These are phyloP conservation scores for Sphaceloma murrayae DNA, from an alignment of 2,329 filamentous ascomycete genomes.

Conservation along the genomic window DNA sequence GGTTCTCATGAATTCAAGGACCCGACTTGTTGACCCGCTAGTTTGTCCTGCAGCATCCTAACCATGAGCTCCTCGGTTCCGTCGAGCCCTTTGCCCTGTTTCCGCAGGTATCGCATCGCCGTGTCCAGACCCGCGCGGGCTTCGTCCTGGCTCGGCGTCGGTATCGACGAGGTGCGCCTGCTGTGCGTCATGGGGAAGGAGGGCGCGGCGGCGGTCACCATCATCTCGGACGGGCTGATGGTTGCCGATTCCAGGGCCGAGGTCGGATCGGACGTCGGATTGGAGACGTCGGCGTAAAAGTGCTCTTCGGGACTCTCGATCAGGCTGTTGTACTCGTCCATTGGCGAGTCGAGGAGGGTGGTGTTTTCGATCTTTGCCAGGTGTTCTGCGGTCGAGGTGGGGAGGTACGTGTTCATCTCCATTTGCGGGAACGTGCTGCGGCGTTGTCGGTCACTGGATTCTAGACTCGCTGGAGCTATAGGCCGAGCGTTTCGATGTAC, in stretches of 20 bases:
- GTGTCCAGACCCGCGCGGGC: slow-evolving; percentile 72
- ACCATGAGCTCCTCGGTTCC: slow-evolving; percentile 70
- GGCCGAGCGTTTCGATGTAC: slow-evolving; percentile 38
- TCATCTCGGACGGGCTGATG: slow-evolving; percentile 31
- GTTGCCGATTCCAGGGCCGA: slow-evolving; percentile 17
- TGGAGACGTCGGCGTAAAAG: slow-evolving; percentile 25
- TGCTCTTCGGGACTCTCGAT: slow-evolving; percentile 35
- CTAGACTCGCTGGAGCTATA: neutral
- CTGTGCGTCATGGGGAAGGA: slow-evolving; percentile 28
- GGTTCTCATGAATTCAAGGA: no score
- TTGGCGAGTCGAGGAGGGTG: slow-evolving; percentile 31
- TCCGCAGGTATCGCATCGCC: slow-evolving; percentile 71
- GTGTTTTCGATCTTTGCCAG: slow-evolving; percentile 45
- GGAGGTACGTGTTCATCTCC: slow-evolving; percentile 47
- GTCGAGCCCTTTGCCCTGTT: slow-evolving; percentile 57
- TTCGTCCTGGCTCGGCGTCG: slow-evolving; percentile 62
- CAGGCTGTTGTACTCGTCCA: slow-evolving; percentile 28
- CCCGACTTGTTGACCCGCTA: no score
- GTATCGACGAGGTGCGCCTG: neutral
- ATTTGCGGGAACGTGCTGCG: slow-evolving; percentile 79
- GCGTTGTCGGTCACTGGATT: slow-evolving; percentile 53
- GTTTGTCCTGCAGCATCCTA: slow-evolving; percentile 50
- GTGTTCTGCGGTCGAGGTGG: slow-evolving; percentile 39
- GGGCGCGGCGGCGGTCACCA: slow-evolving; percentile 41
- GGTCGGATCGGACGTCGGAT: slow-evolving; percentile 20